Percentiles rank a stretch among this genome's conserved stretches.
phyloP scores from a whole-genome alignment of 2,329 filamentous ascomycete species.

The Colletotrichum falcatum region DNA sequence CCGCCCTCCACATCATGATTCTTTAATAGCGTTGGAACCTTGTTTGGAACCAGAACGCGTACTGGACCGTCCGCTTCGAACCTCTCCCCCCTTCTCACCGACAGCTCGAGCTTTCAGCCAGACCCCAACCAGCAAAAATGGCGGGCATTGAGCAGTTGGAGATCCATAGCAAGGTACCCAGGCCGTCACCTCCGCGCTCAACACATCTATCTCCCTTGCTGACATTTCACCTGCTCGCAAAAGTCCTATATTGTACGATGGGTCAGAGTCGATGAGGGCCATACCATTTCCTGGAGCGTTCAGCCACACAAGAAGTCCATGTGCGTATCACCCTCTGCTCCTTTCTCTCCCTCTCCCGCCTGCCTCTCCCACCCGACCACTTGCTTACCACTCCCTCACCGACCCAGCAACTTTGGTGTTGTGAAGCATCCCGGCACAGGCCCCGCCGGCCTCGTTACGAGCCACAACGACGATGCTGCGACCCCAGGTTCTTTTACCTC shows the following conservation, averaged over 20 bases:
- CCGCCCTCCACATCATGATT: conserved; percentile 29
- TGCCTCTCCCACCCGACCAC: conserved; percentile 4
- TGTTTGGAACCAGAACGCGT: neutral
- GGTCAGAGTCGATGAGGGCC: conserved; percentile 89
- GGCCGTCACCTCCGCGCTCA: conserved; percentile 4
- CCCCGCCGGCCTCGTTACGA: conserved; percentile 60
- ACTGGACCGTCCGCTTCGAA: neutral
- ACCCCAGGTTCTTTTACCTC: conserved; percentile 61
- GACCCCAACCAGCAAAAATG: conserved; percentile 64
- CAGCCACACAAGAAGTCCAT: conserved; percentile 98
- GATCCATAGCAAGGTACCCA: conserved; percentile 92
- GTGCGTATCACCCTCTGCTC: conserved; percentile 55
- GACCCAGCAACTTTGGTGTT: conserved; percentile 86
- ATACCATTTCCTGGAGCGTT: conserved; percentile 97
- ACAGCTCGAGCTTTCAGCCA: conserved; percentile 22
- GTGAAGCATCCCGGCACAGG: conserved; percentile 93
- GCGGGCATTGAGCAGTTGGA: conserved; percentile 96
- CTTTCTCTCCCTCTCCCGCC: neutral
- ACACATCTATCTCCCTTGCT: conserved; percentile 23
- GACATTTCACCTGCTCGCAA: conserved; percentile 34
- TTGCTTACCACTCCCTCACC: conserved; percentile 28
- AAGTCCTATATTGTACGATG: conserved; percentile 98
- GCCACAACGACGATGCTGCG: conserved; percentile 57
- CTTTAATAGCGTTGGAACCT: conserved; percentile 20
- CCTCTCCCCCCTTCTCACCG: neutral